Base-by-base conservation (phyloP, 495 filamentous ascomycete species). In the Gamarada debralockiae region DNA sequence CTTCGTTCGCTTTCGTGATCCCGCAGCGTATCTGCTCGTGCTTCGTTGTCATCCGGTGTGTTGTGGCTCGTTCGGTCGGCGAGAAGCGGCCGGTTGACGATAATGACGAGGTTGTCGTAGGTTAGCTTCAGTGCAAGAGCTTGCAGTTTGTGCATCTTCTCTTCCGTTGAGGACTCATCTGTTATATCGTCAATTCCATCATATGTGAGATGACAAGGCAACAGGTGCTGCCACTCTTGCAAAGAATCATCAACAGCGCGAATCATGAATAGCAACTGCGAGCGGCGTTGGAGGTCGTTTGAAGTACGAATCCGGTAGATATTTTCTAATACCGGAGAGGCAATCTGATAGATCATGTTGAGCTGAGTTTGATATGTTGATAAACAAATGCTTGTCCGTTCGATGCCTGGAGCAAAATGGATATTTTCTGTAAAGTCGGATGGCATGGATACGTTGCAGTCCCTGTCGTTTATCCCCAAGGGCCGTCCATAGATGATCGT, bases 41-140 rank as follows among this genome's bases (percentile, higher is more conserved):
- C 38, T 41, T 41, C 38, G 38, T 41, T 17, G 9, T 41, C 38
- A 3, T 36, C 34, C 17, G 52, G 39, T 18, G 38, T 12, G 25
- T 43, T 18, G 18, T 48, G 39, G 15, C 45, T 53, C 3, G 42
- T 55, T 27, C 63, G 61, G 25, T 59, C 25, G 6, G 61, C 62
- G 9, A 70, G 34, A 7, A 70, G 49, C 36, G 68, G 68, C 12
- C 68, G 57, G 44, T 70, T 60, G 8, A 70, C 36, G 2, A 70
- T 60, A 33, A 70, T 69, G 15, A 69, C 49, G 12, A 70, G 44
- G 40, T 67, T 67, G 47, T 70, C 68, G 29, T 63, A 70, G 1
- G 66, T 67, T 6, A 70, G 29, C 33, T 70, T 64, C 12, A 70
- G 34, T 3, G 66, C 56, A 14, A 70, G 29, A 9, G 66, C 60